phyloP scores from a whole-genome alignment of 164 flowering plant species.

The Kingdonia uniflora region DNA sequence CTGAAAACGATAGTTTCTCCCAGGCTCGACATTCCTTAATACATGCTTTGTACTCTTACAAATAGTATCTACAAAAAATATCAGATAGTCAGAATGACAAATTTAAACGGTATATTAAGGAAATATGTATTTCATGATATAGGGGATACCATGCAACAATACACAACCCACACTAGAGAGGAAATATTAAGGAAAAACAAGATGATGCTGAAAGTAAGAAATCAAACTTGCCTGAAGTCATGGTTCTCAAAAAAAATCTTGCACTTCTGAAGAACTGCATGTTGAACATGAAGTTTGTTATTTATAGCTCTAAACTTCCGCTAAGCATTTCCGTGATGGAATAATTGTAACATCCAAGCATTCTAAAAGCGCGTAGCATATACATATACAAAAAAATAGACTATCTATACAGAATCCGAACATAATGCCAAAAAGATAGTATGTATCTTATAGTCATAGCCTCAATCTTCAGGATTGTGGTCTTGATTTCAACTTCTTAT shows the following conservation, averaged over 20 bases:
- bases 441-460: too few relatives aligned
- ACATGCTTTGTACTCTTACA: conserved; percentile 11
- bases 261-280: background rate
- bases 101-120: background rate
- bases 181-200: background rate
- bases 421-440: too few relatives aligned
- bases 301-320: too few relatives aligned
- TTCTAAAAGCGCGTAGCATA: too few relatives aligned
- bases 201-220: background rate
- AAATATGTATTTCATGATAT: background rate
- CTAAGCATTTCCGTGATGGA: too few relatives aligned
- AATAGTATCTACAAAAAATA: conserved; percentile 15
- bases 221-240: background rate
- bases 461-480: too few relatives aligned
- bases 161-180: background rate
- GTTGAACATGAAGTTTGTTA: background rate
- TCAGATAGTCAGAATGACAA: background rate
- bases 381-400: too few relatives aligned
- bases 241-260: background rate
- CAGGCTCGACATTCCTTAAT: conserved; percentile 9
- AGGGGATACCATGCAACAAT: background rate
- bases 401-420: too few relatives aligned
- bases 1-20: conserved; percentile 12
- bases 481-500: too few relatives aligned
- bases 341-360: too few relatives aligned